Evolutionary conservation across 164 flowering plant species (phyloP).

Genomic region (Cinnamomum chago): DNA sequence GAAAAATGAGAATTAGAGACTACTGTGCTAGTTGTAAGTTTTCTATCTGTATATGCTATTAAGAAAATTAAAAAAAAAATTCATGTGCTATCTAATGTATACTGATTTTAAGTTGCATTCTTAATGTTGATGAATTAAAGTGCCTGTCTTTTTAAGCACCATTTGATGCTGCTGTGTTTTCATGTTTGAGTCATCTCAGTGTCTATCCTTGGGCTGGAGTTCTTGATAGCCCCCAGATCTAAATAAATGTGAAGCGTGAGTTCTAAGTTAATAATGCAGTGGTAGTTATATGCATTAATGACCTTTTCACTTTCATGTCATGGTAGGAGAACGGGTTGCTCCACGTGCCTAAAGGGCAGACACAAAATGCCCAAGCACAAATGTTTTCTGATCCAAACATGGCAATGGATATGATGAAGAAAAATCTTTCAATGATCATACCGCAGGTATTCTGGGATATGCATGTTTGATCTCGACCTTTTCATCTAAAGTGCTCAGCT

Average conservation of each 20-base stretch:
- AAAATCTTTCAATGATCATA: slow-evolving; percentile 95
- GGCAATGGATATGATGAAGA: slow-evolving; percentile 99
- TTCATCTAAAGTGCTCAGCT: not conserved
- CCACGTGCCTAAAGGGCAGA: slow-evolving; percentile 84
- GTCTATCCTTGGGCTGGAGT: not conserved
- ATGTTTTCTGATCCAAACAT: slow-evolving; percentile 99
- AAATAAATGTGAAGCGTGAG: not conserved
- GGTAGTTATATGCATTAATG: not conserved
- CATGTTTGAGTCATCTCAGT: not conserved
- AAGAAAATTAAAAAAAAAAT: too few species aligned
- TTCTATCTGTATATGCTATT: too few species aligned
- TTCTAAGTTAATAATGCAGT: not conserved
- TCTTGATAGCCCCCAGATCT: not conserved
- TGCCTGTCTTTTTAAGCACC: too few species aligned
- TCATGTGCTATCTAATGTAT: too few species aligned
- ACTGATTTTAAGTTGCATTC: too few species aligned
- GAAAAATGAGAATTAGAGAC: too few species aligned
- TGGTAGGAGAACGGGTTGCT: slow-evolving; percentile 91
- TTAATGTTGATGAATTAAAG: too few species aligned
- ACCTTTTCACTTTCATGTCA: not conserved
- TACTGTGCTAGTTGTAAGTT: too few species aligned
- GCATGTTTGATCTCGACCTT: not conserved
- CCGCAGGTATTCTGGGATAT: slow-evolving; percentile 62
- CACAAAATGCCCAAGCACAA: slow-evolving; percentile 87
- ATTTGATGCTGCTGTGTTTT: not conserved